These are phyloP conservation scores for Penicillium nordicum DNA, from an alignment of 2,329 filamentous ascomycete species.

Conservation along the genomic window DNA sequence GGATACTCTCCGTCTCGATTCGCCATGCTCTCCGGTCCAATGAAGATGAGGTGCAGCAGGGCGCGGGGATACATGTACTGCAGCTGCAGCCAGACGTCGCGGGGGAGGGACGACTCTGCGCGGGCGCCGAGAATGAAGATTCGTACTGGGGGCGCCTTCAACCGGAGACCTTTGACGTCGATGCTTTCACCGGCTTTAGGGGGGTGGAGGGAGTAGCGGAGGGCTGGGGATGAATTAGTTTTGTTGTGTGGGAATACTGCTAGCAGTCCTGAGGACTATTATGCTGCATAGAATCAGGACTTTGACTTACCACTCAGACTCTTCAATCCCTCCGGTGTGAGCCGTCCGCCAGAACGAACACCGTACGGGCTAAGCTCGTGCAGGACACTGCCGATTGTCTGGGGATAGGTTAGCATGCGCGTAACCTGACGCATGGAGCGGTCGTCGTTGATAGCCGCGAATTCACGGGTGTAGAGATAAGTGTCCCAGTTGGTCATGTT, in stretches of 20 bases:
- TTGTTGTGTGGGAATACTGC: not conserved
- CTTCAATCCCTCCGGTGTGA: constrained; percentile 87
- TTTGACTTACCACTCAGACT: constrained; percentile 81
- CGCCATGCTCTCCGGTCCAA: constrained; percentile 92
- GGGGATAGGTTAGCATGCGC: constrained; percentile 84
- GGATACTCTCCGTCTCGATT: constrained; percentile 93
- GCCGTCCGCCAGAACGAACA: constrained; percentile 67
- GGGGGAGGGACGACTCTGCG: constrained; percentile 93
- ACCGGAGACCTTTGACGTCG: constrained; percentile 73
- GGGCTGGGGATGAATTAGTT: constrained; percentile 51
- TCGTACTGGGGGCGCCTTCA: constrained; percentile 81
- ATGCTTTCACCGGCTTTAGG: constrained; percentile 71
- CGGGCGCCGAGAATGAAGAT: constrained; percentile 92
- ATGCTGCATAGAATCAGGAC: constrained; percentile 32
- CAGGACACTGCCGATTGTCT: constrained; percentile 85
- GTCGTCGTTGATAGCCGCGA: constrained; percentile 85
- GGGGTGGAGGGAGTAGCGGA: constrained; percentile 91
- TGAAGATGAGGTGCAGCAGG: constrained; percentile 88
- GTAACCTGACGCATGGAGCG: constrained; percentile 90
- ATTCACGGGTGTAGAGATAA: constrained; percentile 87
- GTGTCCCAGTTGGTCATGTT: constrained; percentile 99
- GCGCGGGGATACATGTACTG: constrained; percentile 91
- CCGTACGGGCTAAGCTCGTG: constrained; percentile 94
- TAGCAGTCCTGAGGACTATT: not conserved
- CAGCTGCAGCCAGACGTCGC: constrained; percentile 90